A percentile compares a stretch with the other conserved stretches of the same genome.
Conservation (phyloP, 371 early-diverging fungal species). For the Gilbertella persicaria region DNA sequence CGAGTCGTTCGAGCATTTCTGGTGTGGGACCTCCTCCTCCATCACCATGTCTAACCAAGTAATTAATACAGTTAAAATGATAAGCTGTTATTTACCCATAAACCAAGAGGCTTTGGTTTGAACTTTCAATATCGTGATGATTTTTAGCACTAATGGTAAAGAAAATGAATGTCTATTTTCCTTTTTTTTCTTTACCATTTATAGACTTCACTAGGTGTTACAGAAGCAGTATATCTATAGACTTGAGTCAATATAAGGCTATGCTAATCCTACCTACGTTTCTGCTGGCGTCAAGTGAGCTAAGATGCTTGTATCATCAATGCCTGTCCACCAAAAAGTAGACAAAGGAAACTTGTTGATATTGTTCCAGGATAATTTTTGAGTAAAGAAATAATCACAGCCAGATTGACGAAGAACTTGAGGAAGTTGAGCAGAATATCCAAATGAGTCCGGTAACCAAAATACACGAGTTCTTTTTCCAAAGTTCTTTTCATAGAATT, state of each 20-base stretch:
- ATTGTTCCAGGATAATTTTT: slow-evolving; percentile 98
- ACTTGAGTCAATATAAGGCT: background rate
- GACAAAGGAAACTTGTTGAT: slow-evolving; percentile 97
- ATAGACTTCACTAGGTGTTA: slow-evolving; percentile 36
- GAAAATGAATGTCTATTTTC: background rate
- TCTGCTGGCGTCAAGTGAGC: slow-evolving; percentile 88
- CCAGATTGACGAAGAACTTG: slow-evolving; percentile 86
- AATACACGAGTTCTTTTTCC: slow-evolving; percentile 80
- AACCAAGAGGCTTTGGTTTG: slow-evolving; percentile 45
- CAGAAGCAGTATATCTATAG: slow-evolving; percentile 39
- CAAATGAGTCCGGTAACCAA: slow-evolving; percentile 96
- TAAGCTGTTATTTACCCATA: slow-evolving; percentile 34
- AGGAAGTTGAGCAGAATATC: slow-evolving; percentile 75
- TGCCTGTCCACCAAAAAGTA: slow-evolving; percentile 85
- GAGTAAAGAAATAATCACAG: slow-evolving; percentile 95
- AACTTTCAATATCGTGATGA: slow-evolving; percentile 43
- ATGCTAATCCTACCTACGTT: slow-evolving; percentile 50
- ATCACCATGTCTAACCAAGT: slow-evolving; percentile 76
- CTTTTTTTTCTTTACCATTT: slow-evolving; percentile 33
- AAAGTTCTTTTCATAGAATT: slow-evolving; percentile 86
- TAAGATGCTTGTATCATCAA: slow-evolving; percentile 73
- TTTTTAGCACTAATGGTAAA: slow-evolving; percentile 31
- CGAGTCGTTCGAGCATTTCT: slow-evolving; percentile 85
- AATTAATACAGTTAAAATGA: background rate
- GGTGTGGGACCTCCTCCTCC: slow-evolving; percentile 95